Conservation (phyloP, 768 basidiomycete species). For the Boletus tylopilopsis region DNA sequence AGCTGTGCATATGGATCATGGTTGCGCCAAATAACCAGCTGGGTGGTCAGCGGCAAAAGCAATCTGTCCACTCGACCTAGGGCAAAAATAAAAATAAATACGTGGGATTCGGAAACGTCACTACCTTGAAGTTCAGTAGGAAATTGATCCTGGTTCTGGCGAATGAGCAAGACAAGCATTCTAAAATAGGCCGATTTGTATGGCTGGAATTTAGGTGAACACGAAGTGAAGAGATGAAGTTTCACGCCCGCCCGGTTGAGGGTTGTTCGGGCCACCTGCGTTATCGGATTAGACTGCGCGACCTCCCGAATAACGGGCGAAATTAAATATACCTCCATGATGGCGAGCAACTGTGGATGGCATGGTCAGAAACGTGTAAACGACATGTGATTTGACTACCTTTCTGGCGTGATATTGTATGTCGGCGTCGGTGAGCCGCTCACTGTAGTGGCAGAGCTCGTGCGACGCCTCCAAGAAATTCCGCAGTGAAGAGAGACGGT, state of each 20-base stretch:
- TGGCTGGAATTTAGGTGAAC: conserved; percentile 35
- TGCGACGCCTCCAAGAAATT: conserved; percentile 29
- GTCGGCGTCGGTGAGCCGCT: conserved; percentile 17
- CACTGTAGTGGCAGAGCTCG: conserved; percentile 20
- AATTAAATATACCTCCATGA: conserved; percentile 46
- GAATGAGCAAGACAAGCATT: conserved; percentile 39
- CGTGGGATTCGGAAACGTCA: neutral
- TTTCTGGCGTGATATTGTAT: conserved; percentile 27
- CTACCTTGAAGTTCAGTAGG: conserved; percentile 26
- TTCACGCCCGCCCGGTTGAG: conserved; percentile 40
- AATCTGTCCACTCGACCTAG: conserved; percentile 32
- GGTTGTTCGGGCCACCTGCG: conserved; percentile 46
- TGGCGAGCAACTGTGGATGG: conserved; percentile 40
- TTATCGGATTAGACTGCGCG: neutral
- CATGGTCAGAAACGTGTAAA: conserved; percentile 2
- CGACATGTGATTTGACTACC: conserved; percentile 8
- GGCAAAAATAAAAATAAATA: conserved; percentile 1
- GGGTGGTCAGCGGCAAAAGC: conserved; percentile 32
- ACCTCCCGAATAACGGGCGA: neutral
- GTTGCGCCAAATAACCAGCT: conserved; percentile 27
- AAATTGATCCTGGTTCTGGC: conserved; percentile 32
- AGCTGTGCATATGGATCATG: conserved; percentile 32
- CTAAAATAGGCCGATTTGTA: conserved; percentile 50
- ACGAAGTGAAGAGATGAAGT: conserved; percentile 44
- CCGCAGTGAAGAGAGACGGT: conserved; percentile 29